Conservation (phyloP, 805 yeast genomes). For the Pichia nanzhaoensis region DNA sequence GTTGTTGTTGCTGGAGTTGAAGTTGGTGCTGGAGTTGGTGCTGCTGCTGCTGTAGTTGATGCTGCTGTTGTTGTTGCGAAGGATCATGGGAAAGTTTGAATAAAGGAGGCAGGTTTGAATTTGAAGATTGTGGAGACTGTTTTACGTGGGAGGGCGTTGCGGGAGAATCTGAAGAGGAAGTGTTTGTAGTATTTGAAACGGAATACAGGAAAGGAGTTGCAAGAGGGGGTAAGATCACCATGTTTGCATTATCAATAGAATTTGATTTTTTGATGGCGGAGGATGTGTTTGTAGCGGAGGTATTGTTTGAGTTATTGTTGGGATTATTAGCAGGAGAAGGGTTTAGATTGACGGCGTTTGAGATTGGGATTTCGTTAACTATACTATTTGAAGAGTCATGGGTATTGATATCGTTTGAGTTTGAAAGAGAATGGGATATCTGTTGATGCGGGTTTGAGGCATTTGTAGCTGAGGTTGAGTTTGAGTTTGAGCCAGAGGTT, state of each 20-base stretch:
- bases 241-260: too few relatives aligned
- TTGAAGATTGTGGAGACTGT: too few relatives aligned
- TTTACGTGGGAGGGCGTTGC: too few relatives aligned
- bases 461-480: background rate
- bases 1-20: constrained; percentile 4
- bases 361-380: constrained; percentile 2
- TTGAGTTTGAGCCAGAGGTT: too few relatives aligned
- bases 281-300: too few relatives aligned
- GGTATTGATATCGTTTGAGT: too few relatives aligned
- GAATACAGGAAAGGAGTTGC: background rate
- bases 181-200: too few relatives aligned
- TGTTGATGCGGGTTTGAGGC: background rate
- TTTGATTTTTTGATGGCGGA: too few relatives aligned
- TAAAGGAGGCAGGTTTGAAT: background rate
- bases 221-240: background rate
- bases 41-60: background rate
- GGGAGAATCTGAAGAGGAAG: background rate
- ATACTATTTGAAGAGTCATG: background rate
- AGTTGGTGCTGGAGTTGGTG: constrained; percentile 6
- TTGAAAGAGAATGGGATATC: background rate
- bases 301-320: background rate
- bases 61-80: background rate
- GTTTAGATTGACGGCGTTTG: constrained; percentile 7
- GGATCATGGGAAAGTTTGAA: background rate
- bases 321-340: background rate